Evolutionary conservation across 176 grass and related monocot genomes (phyloP).

Genomic region (Coix lacrymajobi): DNA sequence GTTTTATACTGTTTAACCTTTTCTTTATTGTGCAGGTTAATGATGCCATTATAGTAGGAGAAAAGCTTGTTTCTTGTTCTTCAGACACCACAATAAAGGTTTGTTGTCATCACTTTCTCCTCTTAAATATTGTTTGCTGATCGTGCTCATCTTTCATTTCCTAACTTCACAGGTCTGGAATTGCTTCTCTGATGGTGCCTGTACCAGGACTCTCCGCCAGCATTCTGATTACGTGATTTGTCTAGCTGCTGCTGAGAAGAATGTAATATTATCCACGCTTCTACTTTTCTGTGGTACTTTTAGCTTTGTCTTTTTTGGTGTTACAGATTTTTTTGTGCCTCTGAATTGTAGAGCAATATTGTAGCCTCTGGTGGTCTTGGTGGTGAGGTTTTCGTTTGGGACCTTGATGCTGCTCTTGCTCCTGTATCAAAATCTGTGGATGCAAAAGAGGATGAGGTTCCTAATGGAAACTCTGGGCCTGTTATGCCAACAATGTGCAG

Average conservation of each 20-base stretch:
- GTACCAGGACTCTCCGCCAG: slow-evolving; percentile 77
- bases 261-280: slow-evolving; percentile 44
- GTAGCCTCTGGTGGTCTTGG: slow-evolving; percentile 89
- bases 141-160: neutral
- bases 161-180: slow-evolving; percentile 70
- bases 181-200: slow-evolving; percentile 76
- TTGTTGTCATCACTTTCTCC: slow-evolving; percentile 14
- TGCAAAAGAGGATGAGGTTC: slow-evolving; percentile 60
- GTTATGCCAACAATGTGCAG: slow-evolving; percentile 59
- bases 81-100: slow-evolving; percentile 98
- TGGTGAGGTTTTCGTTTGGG: slow-evolving; percentile 98
- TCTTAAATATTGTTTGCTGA: slow-evolving; percentile 1
- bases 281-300: neutral
- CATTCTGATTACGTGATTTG: slow-evolving; percentile 97
- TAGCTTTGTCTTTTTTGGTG: neutral
- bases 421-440: slow-evolving; percentile 69
- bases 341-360: slow-evolving; percentile 69
- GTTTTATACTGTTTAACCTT: neutral
- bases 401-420: slow-evolving; percentile 79
- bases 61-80: slow-evolving; percentile 94
- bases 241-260: slow-evolving; percentile 83
- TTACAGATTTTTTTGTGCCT: slow-evolving; percentile 24
- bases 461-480: slow-evolving; percentile 67
- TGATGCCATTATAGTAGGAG: slow-evolving; percentile 80
- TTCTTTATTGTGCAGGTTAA: slow-evolving; percentile 64